Base-by-base conservation (phyloP, 1,284 basidiomycete genomes). In the Paramarasmius palmivorus region DNA sequence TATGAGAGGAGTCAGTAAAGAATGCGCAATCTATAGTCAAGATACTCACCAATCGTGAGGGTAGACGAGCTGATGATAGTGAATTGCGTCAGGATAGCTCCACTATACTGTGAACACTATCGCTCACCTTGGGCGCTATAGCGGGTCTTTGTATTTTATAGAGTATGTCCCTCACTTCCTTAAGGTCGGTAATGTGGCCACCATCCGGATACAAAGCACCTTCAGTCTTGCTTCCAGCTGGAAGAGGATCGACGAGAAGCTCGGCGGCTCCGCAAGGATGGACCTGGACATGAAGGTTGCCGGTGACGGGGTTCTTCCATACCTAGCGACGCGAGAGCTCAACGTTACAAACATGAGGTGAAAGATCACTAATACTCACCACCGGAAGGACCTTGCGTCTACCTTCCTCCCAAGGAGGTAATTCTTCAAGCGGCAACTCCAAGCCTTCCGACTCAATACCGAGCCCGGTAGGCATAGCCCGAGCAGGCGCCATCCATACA, bases 301-400 rank as follows among this genome's bases (percentile, higher is more conserved):
- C 83, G 2, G 90, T 93, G 2, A 83, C 81, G 0, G 90, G 88
- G 70, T 93, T 93, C 78, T 93, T 93, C 91, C 91, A 93, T 5
- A 84, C 70, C 87, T 89, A 56, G 25, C 14, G 23, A 35, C 50
- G 32, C 8, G 32, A 19, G 8, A 20, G 52, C 25, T 22, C 35
- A 35, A 29, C 25, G 50, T 15, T 12, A 10, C 25, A 20, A 20
- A 40, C 19, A n/a, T 35, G 47, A 41, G 45, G 53, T 35, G 20
- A 55, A 47, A 36, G 15, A 55, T 14, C 22, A 25, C 42, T 38
- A 12, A 15, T 17, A 65, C 72, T 36, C 55, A 77, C 74, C 44
- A 75, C 71, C 15, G 91, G 90, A 45, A 86, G 75, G 2, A 74
- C 73, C 76, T 93, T 90, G 63, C 88, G 61, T 68, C 84, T 87